Percentiles rank a stretch among this genome's conserved stretches.
phyloP scores from a whole-genome alignment of 768 basidiomycete genomes.

The Boletellus ananas region DNA sequence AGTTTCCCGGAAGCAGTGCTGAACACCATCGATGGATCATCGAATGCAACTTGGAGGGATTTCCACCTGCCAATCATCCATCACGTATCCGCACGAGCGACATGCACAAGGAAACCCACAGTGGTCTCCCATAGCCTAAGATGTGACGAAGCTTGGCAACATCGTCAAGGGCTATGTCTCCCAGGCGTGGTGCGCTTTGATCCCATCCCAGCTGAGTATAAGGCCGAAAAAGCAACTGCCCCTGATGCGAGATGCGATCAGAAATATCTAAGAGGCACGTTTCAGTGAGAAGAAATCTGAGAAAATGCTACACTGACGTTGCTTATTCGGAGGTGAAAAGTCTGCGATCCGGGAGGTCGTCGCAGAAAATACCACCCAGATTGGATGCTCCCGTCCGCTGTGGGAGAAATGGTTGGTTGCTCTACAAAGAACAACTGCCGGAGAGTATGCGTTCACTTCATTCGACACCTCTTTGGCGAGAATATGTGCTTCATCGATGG shows the following conservation, averaged over 20 bases:
- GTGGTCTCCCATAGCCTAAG: not conserved
- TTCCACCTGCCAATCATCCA: not conserved
- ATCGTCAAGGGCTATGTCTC: not conserved
- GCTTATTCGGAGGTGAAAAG: constrained; percentile 3
- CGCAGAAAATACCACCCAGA: constrained; percentile 18
- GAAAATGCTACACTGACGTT: not conserved
- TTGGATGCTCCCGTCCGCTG: not conserved
- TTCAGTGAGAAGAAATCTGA: no score
- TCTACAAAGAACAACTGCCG: constrained; percentile 6
- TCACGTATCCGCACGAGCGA: no score
- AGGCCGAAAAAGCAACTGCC: constrained; percentile 3
- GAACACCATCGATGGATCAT: no score
- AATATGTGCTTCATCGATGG: constrained; percentile 11
- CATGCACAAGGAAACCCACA: not conserved
- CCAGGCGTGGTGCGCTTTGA: not conserved
- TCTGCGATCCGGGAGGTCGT: constrained; percentile 9
- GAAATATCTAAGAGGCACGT: constrained; percentile 6
- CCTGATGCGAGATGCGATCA: not conserved
- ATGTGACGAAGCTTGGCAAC: not conserved
- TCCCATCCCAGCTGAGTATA: constrained; percentile 17
- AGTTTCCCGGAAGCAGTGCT: not conserved
- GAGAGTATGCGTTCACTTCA: not conserved
- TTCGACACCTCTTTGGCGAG: not conserved
- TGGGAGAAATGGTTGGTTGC: constrained; percentile 7
- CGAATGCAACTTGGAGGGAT: not conserved